Conservation (phyloP, 2,329 filamentous ascomycete species). For the Cryphonectria nitschkei region DNA sequence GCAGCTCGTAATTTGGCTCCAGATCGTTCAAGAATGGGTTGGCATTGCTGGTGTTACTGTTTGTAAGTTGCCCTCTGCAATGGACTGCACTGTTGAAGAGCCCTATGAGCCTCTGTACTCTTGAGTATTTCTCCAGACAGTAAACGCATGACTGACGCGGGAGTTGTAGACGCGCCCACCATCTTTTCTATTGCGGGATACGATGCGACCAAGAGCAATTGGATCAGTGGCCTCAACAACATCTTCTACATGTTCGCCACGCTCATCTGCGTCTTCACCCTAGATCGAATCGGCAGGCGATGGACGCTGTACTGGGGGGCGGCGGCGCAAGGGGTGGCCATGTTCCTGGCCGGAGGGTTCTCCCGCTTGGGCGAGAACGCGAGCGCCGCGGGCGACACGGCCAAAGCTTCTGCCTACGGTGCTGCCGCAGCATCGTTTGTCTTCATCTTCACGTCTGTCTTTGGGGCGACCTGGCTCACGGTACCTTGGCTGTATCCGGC, state of each 20-base stretch:
- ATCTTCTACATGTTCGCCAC: conserved; percentile 65
- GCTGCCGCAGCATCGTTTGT: conserved; percentile 72
- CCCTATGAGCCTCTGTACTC: not conserved
- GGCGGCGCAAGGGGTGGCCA: conserved; percentile 64
- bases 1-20: conserved; percentile 71
- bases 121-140: not conserved
- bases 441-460: conserved; percentile 68
- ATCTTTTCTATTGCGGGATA: conserved; percentile 73
- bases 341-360: conserved; percentile 69
- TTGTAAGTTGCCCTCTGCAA: conserved; percentile 33
- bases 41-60: conserved; percentile 72
- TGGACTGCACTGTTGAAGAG: not conserved
- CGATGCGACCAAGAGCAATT: conserved; percentile 61
- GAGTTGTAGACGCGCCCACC: conserved; percentile 44
- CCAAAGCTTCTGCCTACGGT: conserved; percentile 56
- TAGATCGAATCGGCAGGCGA: conserved; percentile 69
- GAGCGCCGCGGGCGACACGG: conserved; percentile 48
- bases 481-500: conserved; percentile 68
- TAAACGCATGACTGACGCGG: not conserved
- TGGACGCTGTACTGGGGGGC: conserved; percentile 74
- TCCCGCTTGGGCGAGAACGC: conserved; percentile 48
- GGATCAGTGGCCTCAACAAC: conserved; percentile 62
- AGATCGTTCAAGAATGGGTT: conserved; percentile 72
- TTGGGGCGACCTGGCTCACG: conserved; percentile 66
- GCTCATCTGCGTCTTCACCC: conserved; percentile 69